These are phyloP conservation scores for Phytophthora sp. DNA, from an alignment of 352 stramenopile genomes.

Conservation along the genomic window DNA sequence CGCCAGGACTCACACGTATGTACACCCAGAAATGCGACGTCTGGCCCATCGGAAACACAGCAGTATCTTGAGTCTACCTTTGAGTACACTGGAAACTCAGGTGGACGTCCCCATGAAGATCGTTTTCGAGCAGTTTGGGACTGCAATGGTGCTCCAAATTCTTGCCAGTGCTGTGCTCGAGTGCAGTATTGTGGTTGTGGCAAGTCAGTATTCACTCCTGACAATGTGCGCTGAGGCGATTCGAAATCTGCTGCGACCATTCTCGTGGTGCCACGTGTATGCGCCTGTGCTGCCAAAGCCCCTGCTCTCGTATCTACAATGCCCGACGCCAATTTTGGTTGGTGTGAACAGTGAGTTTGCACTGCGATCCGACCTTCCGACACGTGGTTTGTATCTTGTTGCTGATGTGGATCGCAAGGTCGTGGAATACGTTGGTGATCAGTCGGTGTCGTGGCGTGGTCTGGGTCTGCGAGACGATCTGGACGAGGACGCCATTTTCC, in stretches of 20 bases:
- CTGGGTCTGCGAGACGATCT: conserved; percentile 59
- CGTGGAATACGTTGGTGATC: conserved; percentile 71
- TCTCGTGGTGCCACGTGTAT: conserved; percentile 92
- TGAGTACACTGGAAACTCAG: conserved; percentile 47
- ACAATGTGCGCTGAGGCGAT: conserved; percentile 85
- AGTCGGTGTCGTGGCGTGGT: conserved; percentile 60
- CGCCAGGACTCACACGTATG: conserved; percentile 37
- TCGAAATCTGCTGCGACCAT: conserved; percentile 84
- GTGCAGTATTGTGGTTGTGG: conserved; percentile 87
- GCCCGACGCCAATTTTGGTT: conserved; percentile 90
- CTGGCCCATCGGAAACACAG: conserved; percentile 49
- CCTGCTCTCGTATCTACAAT: conserved; percentile 89
- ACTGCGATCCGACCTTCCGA: conserved; percentile 60
- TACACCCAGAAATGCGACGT: conserved; percentile 42
- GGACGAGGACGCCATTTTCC: conserved; percentile 45
- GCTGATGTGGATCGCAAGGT: conserved; percentile 75
- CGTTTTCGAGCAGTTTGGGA: conserved; percentile 77
- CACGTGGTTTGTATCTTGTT: conserved; percentile 73
- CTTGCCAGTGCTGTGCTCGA: conserved; percentile 86
- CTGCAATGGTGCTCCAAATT: conserved; percentile 71
- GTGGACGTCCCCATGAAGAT: conserved; percentile 74
- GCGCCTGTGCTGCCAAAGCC: conserved; percentile 84
- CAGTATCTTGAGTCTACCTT: conserved; percentile 47
- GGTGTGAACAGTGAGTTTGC: conserved; percentile 82
- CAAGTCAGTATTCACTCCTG: conserved; percentile 81